phyloP scores from a whole-genome alignment of 441 rosid species.

The Adansonia rubrostipa region DNA sequence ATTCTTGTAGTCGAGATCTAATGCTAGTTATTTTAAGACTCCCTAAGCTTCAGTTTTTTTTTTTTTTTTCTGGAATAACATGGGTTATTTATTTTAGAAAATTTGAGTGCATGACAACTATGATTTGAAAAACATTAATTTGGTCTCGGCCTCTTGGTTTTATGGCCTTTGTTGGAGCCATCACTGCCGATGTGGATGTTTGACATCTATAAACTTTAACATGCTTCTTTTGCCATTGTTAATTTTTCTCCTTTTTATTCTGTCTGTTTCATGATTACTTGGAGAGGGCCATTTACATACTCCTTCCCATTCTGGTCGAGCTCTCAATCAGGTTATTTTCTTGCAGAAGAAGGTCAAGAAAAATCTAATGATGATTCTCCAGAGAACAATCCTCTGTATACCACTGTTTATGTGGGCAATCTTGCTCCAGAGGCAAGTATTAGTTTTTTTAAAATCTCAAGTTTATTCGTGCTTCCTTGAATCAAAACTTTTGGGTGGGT shows the following conservation, averaged over 20 bases:
- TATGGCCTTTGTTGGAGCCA: neutral
- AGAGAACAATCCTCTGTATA: constrained; percentile 70
- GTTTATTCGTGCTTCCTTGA: neutral
- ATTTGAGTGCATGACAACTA: constrained; percentile 16
- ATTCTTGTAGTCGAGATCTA: neutral
- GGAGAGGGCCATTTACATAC: neutral
- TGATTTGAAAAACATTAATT: neutral
- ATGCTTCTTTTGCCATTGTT: neutral
- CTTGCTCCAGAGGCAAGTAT: constrained; percentile 74
- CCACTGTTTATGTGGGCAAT: constrained; percentile 85
- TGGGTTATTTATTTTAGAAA: neutral
- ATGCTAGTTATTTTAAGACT: neutral
- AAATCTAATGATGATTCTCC: constrained; percentile 65
- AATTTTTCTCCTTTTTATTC: neutral
- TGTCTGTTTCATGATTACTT: neutral
- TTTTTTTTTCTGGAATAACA: neutral
- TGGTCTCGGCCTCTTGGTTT: neutral
- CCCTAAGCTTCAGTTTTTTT: neutral
- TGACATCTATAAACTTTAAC: neutral
- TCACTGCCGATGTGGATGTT: neutral
- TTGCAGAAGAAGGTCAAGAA: constrained; percentile 71
- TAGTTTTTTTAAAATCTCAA: neutral
- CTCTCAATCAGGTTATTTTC: constrained; percentile 1
- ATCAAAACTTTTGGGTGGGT: neutral
- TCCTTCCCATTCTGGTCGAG: neutral